phyloP scores from a whole-genome alignment of 345 rosid genomes.

The Conringia planisiliqua region DNA sequence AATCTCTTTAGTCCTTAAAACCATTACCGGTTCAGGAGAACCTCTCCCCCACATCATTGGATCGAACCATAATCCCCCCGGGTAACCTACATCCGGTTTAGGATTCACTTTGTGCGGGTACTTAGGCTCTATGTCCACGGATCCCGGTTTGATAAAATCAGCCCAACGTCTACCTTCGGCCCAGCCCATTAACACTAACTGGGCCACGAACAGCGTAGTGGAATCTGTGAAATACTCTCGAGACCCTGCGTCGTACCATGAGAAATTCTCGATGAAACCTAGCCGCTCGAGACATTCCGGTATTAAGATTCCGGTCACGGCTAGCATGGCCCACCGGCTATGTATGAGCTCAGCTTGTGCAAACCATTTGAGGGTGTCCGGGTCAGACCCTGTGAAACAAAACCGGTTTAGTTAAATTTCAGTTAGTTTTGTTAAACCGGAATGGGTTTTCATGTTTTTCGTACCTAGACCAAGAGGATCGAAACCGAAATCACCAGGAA shows the following conservation, averaged over 20 bases:
- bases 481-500: conserved; percentile 88
- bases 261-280: conserved; percentile 69
- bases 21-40: conserved; percentile 94
- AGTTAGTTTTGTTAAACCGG: not conserved
- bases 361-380: conserved; percentile 79
- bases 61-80: conserved; percentile 93
- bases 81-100: conserved; percentile 78
- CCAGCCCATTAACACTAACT: conserved; percentile 84
- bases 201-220: conserved; percentile 61
- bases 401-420: not conserved
- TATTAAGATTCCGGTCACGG: conserved; percentile 71
- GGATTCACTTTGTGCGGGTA: conserved; percentile 70
- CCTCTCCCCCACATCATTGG: conserved; percentile 92
- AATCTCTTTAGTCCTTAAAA: conserved; percentile 86
- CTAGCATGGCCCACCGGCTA: conserved; percentile 97
- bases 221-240: conserved; percentile 78
- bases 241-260: conserved; percentile 85
- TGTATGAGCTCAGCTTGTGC: conserved; percentile 94
- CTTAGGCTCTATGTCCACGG: conserved; percentile 64
- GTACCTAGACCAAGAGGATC: conserved; percentile 90
- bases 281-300: conserved; percentile 79
- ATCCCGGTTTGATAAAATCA: conserved; percentile 77
- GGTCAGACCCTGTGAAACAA: conserved; percentile 70
- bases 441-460: not conserved
- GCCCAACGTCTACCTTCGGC: conserved; percentile 96